Base-by-base conservation (phyloP, 2,329 filamentous ascomycete genomes). In the Exophiala alcalophila region DNA sequence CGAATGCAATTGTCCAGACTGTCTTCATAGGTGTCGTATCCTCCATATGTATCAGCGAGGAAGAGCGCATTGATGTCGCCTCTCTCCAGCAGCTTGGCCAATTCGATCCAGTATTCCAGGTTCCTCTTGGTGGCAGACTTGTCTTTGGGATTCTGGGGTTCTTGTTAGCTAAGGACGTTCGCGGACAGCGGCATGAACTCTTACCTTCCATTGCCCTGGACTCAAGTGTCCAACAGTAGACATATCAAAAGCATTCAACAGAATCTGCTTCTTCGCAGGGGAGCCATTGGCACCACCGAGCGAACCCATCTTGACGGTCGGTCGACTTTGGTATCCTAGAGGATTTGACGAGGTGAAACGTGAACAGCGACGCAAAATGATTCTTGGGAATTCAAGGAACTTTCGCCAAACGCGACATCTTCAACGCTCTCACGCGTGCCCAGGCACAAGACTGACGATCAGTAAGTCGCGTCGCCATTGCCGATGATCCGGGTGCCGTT, bases 171-270 rank as follows among this genome's bases (percentile, higher is more conserved):
- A n/a, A n/a, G n/a, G n/a, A n/a, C n/a, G n/a, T n/a, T n/a, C n/a
- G n/a, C n/a, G n/a, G n/a, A n/a, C n/a, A n/a, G n/a, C n/a, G n/a
- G n/a, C n/a, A n/a, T n/a, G 16, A 6, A 6, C 1, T 47, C 61
- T 46, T 35, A 76, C 76, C 65, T 81, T 83, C 81, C 80, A 84
- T 63, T 83, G 80, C 1, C 80, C 80, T 1, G 79, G 78, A 0
- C 76, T 79, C 23, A 84, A 58, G 57, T 84, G 80, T 2, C 79
- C 79, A 4, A 82, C 70, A 0, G 78, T 81, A 2, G 71, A 78
- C 78, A 82, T 82, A 46, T 82, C 79, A 52, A 83, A 82, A 2
- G 78, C 79, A 64, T 82, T 83, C 32, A 83, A 65, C 4, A 82
- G 57, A 10, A 82, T 80, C 18, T 75, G 68, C 52, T 76, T 77